These are phyloP conservation scores for Leonotis leonurus DNA, from an alignment of 257 asterid genomes.

Conservation along the genomic window DNA sequence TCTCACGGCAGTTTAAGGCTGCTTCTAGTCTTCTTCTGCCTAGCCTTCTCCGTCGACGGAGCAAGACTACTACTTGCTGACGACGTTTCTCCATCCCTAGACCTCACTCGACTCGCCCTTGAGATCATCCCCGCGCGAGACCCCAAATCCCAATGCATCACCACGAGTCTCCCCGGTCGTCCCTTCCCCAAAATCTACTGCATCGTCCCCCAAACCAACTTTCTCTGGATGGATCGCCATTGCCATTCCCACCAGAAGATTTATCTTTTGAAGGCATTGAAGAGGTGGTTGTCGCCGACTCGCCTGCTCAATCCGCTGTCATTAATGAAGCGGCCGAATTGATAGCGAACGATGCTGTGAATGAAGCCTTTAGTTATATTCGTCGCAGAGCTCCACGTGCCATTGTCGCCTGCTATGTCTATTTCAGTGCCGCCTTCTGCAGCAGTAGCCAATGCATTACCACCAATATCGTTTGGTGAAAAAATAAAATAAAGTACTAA, in stretches of 20 bases:
- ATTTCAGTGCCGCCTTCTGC: not conserved
- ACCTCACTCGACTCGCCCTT: not conserved
- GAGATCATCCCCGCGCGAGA: not conserved
- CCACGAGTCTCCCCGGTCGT: not conserved
- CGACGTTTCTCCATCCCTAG: not conserved
- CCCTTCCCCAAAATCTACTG: no score
- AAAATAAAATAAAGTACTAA: no score
- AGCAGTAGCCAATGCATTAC: not conserved
- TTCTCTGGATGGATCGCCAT: no score
- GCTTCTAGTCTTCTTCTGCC: constrained; percentile 14
- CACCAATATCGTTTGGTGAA: no score
- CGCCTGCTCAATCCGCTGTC: not conserved
- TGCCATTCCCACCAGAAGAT: not conserved
- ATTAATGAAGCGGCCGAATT: not conserved
- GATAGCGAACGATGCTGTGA: not conserved
- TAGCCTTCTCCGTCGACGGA: constrained; percentile 6
- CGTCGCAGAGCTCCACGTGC: not conserved
- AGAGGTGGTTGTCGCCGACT: not conserved
- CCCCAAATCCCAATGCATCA: not conserved
- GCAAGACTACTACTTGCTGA: not conserved
- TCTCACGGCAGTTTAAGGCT: constrained; percentile 9
- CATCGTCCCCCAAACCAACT: no score
- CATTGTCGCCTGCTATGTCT: not conserved
- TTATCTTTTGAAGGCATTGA: not conserved
- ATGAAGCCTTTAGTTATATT: not conserved